These are phyloP conservation scores for Fusarium sulawesiense DNA, from an alignment of 2,329 filamentous ascomycete species.

Conservation along the genomic window DNA sequence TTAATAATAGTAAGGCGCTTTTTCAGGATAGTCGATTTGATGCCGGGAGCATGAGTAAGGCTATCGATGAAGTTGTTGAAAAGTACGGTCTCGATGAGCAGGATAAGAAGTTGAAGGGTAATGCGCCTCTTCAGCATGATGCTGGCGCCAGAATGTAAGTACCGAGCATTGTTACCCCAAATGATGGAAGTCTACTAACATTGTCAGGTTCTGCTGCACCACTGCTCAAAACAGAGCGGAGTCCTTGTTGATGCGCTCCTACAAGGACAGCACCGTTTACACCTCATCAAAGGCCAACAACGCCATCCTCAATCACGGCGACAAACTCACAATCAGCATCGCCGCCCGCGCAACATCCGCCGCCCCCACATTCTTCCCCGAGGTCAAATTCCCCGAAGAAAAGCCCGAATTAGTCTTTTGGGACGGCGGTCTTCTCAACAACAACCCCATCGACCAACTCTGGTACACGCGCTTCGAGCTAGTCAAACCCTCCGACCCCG, in stretches of 20 bases:
- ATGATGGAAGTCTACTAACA: background rate
- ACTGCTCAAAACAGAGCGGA: slow-evolving; percentile 35
- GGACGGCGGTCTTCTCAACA: slow-evolving; percentile 38
- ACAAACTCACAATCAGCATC: slow-evolving; percentile 37
- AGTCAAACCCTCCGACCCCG: background rate
- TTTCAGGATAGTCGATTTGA: slow-evolving; percentile 33
- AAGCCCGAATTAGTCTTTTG: slow-evolving; percentile 25
- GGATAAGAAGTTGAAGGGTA: slow-evolving; percentile 27
- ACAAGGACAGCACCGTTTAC: slow-evolving; percentile 10
- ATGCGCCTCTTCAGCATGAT: slow-evolving; percentile 27
- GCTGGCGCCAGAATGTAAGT: slow-evolving; percentile 22
- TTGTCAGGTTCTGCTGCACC: slow-evolving; percentile 14
- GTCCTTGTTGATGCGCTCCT: slow-evolving; percentile 27
- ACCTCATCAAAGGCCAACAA: slow-evolving; percentile 23
- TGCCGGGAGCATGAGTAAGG: slow-evolving; percentile 13
- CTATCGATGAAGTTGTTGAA: slow-evolving; percentile 26
- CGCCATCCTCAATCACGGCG: background rate
- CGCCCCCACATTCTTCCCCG: slow-evolving; percentile 34
- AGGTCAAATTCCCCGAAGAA: slow-evolving; percentile 16
- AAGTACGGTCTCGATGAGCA: slow-evolving; percentile 31
- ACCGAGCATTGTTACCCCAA: too few species aligned
- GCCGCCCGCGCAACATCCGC: slow-evolving; percentile 34
- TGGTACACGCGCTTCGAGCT: slow-evolving; percentile 40
- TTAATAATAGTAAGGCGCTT: slow-evolving; percentile 32
- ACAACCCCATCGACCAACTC: slow-evolving; percentile 37